These are phyloP conservation scores for Brettanomyces naardenensis DNA, from an alignment of 805 yeast genomes.

Conservation along the genomic window DNA sequence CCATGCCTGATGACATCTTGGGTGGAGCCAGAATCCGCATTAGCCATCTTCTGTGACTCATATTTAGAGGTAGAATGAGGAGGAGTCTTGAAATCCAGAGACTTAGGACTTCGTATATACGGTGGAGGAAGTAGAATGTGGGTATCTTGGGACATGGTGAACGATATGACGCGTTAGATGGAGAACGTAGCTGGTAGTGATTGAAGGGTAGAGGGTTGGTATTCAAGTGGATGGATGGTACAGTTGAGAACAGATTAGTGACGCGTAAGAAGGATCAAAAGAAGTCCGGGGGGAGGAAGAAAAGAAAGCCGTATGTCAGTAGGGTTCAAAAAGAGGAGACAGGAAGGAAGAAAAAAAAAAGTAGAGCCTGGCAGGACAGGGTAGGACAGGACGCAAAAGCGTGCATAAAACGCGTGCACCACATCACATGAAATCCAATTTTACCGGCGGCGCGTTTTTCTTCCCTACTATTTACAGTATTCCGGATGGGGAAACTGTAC, in stretches of 20 bases:
- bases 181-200: too few species aligned
- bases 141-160: slow-evolving; percentile 1
- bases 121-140: slow-evolving; percentile 17
- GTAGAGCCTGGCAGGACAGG: too few species aligned
- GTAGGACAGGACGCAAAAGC: too few species aligned
- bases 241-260: background rate
- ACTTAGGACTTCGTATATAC: slow-evolving; percentile 19
- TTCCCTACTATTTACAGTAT: background rate
- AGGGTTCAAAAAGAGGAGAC: too few species aligned
- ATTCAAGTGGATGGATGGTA: background rate
- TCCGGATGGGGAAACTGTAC: background rate
- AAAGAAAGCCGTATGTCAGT: background rate
- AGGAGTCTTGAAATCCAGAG: slow-evolving; percentile 23
- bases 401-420: too few species aligned
- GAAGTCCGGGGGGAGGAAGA: background rate
- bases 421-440: too few species aligned
- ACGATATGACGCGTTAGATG: background rate
- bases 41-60: background rate
- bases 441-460: slow-evolving; percentile 1
- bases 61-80: slow-evolving; percentile 21
- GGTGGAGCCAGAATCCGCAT: background rate
- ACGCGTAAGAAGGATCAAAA: background rate
- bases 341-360: too few species aligned
- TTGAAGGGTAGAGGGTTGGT: too few species aligned
- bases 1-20: slow-evolving; percentile 10